A percentile compares a stretch with the other conserved stretches of the same genome.
phyloP scores from a whole-genome alignment of 2,329 filamentous ascomycete genomes.

The Aschersonia sp. region DNA sequence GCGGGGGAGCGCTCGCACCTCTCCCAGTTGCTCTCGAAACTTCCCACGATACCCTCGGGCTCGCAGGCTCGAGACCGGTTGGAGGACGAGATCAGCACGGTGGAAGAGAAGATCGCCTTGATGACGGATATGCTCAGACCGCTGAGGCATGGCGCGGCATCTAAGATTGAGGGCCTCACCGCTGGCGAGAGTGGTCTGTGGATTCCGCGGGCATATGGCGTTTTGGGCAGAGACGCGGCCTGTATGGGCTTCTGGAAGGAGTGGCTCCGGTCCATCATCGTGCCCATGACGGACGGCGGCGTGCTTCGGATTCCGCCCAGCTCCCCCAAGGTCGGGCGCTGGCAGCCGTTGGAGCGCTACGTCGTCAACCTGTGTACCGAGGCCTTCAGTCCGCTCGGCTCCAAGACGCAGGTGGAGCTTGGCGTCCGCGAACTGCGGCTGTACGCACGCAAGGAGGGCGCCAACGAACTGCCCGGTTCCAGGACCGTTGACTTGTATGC shows the following conservation, averaged over 20 bases:
- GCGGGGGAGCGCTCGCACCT: conserved; percentile 80
- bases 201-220: conserved; percentile 86
- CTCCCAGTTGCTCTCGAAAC: conserved; percentile 69
- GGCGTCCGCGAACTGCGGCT: conserved; percentile 78
- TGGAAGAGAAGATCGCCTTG: conserved; percentile 91
- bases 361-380: conserved; percentile 95
- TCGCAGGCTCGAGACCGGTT: conserved; percentile 67
- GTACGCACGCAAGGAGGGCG: conserved; percentile 83
- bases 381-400: conserved; percentile 80
- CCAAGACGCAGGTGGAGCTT: conserved; percentile 90
- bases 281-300: conserved; percentile 85
- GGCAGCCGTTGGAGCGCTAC: conserved; percentile 93
- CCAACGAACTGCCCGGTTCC: conserved; percentile 84
- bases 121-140: conserved; percentile 95
- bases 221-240: conserved; percentile 70
- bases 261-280: conserved; percentile 85
- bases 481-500: conserved; percentile 87
- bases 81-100: conserved; percentile 86
- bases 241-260: conserved; percentile 96
- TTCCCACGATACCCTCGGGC: conserved; percentile 69
- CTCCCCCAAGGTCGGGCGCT: conserved; percentile 80
- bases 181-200: conserved; percentile 92
- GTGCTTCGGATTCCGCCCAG: conserved; percentile 72
- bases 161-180: conserved; percentile 92
- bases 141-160: conserved; percentile 82